Conservation (phyloP, 2,329 filamentous ascomycete species). For the Clarireedia homoeocarpa region DNA sequence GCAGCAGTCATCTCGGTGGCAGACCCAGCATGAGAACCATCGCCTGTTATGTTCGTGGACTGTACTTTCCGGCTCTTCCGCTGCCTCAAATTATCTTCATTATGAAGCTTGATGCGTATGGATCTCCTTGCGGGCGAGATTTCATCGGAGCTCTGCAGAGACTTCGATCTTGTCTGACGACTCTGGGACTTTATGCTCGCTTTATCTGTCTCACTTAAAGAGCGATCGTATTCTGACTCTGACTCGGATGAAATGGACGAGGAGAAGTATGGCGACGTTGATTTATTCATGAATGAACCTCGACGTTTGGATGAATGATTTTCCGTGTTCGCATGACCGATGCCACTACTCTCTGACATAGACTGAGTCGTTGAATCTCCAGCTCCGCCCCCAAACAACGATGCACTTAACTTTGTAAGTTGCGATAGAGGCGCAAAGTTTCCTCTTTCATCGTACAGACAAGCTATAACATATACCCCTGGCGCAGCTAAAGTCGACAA, state of each 20-base stretch:
- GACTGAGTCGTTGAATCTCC: conserved; percentile 28
- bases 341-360: conserved; percentile 9
- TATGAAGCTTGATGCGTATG: conserved; percentile 84
- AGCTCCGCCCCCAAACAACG: conserved; percentile 39
- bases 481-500: conserved; percentile 72
- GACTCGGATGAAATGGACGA: conserved; percentile 57
- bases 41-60: conserved; percentile 37
- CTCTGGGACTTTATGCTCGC: conserved; percentile 11
- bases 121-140: conserved; percentile 64
- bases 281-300: conserved; percentile 12
- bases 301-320: conserved; percentile 15
- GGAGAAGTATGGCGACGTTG: conserved; percentile 31
- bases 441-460: conserved; percentile 74
- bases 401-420: conserved; percentile 49
- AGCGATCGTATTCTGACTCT: conserved; percentile 49
- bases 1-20: conserved; percentile 52
- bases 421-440: conserved; percentile 72
- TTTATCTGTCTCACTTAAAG: conserved; percentile 18
- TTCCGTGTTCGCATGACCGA: conserved; percentile 13
- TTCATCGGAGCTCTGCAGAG: conserved; percentile 52
- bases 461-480: conserved; percentile 73
- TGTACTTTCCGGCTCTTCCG: conserved; percentile 61
- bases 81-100: conserved; percentile 66
- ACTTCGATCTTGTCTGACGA: conserved; percentile 57
- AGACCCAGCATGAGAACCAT: conserved; percentile 29